Conservation (phyloP, 805 yeast species). For the Kluyveromyces starmeri region DNA sequence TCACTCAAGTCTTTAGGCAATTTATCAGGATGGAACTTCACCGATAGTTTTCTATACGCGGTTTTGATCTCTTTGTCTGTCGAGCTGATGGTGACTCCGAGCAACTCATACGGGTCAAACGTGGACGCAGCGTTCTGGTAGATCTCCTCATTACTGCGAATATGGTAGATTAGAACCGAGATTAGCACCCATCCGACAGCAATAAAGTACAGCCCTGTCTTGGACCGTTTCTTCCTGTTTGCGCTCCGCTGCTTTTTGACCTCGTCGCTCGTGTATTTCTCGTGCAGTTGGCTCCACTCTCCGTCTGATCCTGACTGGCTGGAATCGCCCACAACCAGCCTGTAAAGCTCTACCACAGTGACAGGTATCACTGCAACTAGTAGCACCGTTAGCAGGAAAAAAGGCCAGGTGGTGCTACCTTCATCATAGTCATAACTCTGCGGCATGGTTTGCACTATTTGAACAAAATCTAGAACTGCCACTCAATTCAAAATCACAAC, state of each 20-base stretch:
- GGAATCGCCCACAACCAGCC: conserved; percentile 12
- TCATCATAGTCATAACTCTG: conserved; percentile 58
- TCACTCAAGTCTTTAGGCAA: conserved; percentile 52
- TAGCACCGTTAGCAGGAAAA: conserved; percentile 66
- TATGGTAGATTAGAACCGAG: conserved; percentile 31
- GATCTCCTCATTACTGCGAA: conserved; percentile 38
- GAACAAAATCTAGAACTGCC: too few relatives aligned
- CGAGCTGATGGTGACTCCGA: conserved; percentile 63
- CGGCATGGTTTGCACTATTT: conserved; percentile 18
- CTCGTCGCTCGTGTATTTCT: conserved; percentile 14
- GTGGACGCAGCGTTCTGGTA: conserved; percentile 33
- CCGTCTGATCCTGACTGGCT: conserved; percentile 3
- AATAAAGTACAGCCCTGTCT: conserved; percentile 19
- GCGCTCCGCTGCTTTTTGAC: conserved; percentile 17
- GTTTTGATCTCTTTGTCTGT: conserved; percentile 70
- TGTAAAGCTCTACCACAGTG: conserved; percentile 33
- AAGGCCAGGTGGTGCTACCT: conserved; percentile 88
- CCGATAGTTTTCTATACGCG: conserved; percentile 76
- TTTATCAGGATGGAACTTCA: conserved; percentile 92
- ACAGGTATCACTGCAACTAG: conserved; percentile 61
- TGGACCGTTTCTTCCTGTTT: conserved; percentile 15
- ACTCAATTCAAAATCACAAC: too few relatives aligned
- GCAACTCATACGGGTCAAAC: conserved; percentile 87
- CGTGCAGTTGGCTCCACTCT: conserved; percentile 14
- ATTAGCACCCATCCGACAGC: conserved; percentile 56